These are phyloP conservation scores for Starmera stellimalicola DNA, from an alignment of 1,139 yeast genomes.

Conservation along the genomic window DNA sequence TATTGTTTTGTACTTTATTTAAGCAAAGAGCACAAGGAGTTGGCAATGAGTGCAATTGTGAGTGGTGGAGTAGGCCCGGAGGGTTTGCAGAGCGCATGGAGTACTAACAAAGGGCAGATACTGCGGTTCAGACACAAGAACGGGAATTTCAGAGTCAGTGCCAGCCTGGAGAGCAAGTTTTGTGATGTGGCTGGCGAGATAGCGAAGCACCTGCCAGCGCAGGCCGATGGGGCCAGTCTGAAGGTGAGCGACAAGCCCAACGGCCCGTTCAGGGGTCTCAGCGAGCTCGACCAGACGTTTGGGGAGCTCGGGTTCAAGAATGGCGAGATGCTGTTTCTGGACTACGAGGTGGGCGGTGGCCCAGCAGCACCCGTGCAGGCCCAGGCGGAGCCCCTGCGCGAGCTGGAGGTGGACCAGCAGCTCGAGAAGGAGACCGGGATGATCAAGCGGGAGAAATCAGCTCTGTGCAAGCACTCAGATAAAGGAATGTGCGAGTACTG, in stretches of 20 bases:
- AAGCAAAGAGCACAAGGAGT: no score
- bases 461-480: conserved; percentile 77
- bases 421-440: conserved; percentile 65
- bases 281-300: conserved; percentile 37
- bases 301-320: conserved; percentile 52
- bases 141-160: conserved; percentile 67
- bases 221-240: conserved; percentile 23
- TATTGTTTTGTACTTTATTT: no score
- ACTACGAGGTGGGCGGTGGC: conserved; percentile 26
- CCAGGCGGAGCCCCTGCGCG: conserved; percentile 19
- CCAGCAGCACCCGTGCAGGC: background rate
- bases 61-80: background rate
- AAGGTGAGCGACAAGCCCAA: conserved; percentile 39
- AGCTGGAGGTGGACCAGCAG: conserved; percentile 56
- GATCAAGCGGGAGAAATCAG: conserved; percentile 53
- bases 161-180: conserved; percentile 41
- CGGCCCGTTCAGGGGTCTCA: conserved; percentile 36
- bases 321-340: conserved; percentile 75
- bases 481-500: conserved; percentile 98
- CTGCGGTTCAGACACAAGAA: conserved; percentile 76
- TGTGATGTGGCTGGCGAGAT: conserved; percentile 36
- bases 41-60: background rate
- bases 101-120: conserved; percentile 20
- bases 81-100: background rate
- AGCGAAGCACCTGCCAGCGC: conserved; percentile 13